Percentiles rank a stretch among this genome's conserved stretches.
Evolutionary conservation across 2,329 filamentous ascomycete genomes (phyloP).

Genomic region (Monosporascus cannonballus): DNA sequence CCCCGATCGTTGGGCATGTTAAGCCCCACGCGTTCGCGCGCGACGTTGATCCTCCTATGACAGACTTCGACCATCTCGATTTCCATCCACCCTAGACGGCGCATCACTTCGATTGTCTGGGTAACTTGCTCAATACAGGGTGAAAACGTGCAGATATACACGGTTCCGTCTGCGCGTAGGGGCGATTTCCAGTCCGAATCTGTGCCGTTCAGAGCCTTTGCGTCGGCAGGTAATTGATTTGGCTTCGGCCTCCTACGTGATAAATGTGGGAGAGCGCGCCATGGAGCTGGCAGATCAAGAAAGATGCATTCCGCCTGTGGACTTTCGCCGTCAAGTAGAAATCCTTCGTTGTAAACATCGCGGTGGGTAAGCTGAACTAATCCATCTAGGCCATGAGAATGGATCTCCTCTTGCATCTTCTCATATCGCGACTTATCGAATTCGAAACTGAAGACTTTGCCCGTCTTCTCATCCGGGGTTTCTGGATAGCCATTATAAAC

Average conservation of each 20-base stretch:
- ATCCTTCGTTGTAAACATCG: conserved; percentile 73
- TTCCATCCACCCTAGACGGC: conserved; percentile 79
- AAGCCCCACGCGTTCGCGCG: conserved; percentile 73
- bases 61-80: conserved; percentile 90
- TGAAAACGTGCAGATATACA: conserved; percentile 87
- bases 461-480: conserved; percentile 38
- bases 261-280: conserved; percentile 73
- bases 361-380: conserved; percentile 70
- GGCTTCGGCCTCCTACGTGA: conserved; percentile 44
- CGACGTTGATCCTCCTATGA: conserved; percentile 73
- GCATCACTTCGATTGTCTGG: conserved; percentile 73
- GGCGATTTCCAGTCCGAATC: conserved; percentile 44
- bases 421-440: conserved; percentile 68
- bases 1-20: conserved; percentile 60
- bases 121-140: conserved; percentile 97
- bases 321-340: conserved; percentile 53
- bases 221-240: conserved; percentile 14
- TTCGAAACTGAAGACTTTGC: conserved; percentile 77
- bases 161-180: conserved; percentile 65
- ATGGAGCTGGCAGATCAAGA: conserved; percentile 74
- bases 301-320: conserved; percentile 68
- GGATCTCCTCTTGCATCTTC: conserved; percentile 64
- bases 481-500: conserved; percentile 67
- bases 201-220: conserved; percentile 13
- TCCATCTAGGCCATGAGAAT: conserved; percentile 57